Conservation (phyloP, 306 rosid species). For the Vicia villosa region DNA sequence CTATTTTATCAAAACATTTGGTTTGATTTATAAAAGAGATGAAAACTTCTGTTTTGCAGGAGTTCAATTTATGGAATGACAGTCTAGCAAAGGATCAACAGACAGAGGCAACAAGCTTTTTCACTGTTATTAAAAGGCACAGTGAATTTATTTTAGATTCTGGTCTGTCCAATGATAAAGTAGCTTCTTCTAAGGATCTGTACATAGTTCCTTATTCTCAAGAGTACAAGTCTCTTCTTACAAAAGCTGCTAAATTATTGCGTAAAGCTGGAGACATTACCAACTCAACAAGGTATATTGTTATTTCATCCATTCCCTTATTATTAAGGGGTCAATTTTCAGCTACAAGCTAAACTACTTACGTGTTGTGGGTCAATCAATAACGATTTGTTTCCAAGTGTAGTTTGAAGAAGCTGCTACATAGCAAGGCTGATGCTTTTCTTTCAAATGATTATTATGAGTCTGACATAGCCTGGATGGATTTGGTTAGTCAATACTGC, state of each 20-base stretch:
- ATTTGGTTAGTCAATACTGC: slow-evolving; percentile 69
- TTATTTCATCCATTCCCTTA: slow-evolving; percentile 25
- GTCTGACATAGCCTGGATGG: slow-evolving; percentile 94
- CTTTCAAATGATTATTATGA: slow-evolving; percentile 89
- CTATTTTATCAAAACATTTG: slow-evolving; percentile 20
- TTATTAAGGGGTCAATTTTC: slow-evolving; percentile 5
- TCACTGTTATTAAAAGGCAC: slow-evolving; percentile 73
- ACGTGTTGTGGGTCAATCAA: slow-evolving; percentile 22
- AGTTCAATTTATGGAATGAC: slow-evolving; percentile 77
- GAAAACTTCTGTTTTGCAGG: slow-evolving; percentile 57
- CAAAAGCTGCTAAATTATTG: slow-evolving; percentile 74
- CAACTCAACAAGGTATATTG: slow-evolving; percentile 66
- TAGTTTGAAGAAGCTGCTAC: slow-evolving; percentile 88
- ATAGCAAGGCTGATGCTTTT: slow-evolving; percentile 87
- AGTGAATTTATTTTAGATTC: slow-evolving; percentile 65
- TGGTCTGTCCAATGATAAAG: slow-evolving; percentile 33
- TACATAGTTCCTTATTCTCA: slow-evolving; percentile 69
- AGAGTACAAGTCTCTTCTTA: slow-evolving; percentile 71
- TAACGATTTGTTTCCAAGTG: slow-evolving; percentile 38
- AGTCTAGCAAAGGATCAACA: slow-evolving; percentile 64
- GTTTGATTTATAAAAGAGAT: slow-evolving; percentile 28
- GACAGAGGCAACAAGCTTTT: slow-evolving; percentile 69
- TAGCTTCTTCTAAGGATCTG: slow-evolving; percentile 51
- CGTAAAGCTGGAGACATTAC: slow-evolving; percentile 76
- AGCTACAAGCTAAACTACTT: slow-evolving; percentile 25